Evolutionary conservation across 2,329 filamentous ascomycete genomes (phyloP).

Genomic region (Lachnellula cervina): DNA sequence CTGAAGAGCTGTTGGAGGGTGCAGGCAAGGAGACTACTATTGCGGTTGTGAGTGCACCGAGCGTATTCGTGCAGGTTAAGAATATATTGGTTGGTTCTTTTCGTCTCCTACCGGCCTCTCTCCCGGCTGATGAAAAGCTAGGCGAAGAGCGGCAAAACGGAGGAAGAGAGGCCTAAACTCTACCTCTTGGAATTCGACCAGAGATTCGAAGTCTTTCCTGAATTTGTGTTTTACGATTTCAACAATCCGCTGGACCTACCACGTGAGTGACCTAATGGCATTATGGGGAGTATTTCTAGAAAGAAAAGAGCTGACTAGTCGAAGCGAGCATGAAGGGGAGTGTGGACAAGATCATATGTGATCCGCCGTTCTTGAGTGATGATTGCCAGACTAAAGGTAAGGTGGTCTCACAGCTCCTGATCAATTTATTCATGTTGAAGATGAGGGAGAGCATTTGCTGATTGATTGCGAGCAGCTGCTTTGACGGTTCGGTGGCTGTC

Average conservation of each 20-base stretch:
- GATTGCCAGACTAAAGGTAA: constrained; percentile 76
- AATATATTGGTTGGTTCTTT: constrained; percentile 54
- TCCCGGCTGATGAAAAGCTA: not conserved
- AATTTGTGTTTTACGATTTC: constrained; percentile 74
- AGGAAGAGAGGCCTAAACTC: constrained; percentile 48
- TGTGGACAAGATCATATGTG: constrained; percentile 66
- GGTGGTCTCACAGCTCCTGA: not conserved
- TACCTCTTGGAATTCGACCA: constrained; percentile 69
- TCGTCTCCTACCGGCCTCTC: not conserved
- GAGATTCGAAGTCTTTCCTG: constrained; percentile 67
- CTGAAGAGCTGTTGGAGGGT: constrained; percentile 59
- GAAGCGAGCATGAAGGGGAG: constrained; percentile 51
- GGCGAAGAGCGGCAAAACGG: constrained; percentile 25
- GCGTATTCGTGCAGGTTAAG: constrained; percentile 71
- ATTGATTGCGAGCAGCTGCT: constrained; percentile 47
- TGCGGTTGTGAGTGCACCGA: constrained; percentile 69
- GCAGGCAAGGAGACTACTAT: constrained; percentile 54
- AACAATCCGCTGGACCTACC: constrained; percentile 62
- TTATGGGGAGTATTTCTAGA: not conserved
- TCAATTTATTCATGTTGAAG: not conserved
- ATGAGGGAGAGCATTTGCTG: not conserved
- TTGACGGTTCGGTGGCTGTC: constrained; percentile 71
- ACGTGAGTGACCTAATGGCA: constrained; percentile 33
- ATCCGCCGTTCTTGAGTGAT: constrained; percentile 74
- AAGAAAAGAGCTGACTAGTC: not conserved